Conservation (phyloP, 371 early-diverging fungal species). For the Cokeromyces recurvatus region DNA sequence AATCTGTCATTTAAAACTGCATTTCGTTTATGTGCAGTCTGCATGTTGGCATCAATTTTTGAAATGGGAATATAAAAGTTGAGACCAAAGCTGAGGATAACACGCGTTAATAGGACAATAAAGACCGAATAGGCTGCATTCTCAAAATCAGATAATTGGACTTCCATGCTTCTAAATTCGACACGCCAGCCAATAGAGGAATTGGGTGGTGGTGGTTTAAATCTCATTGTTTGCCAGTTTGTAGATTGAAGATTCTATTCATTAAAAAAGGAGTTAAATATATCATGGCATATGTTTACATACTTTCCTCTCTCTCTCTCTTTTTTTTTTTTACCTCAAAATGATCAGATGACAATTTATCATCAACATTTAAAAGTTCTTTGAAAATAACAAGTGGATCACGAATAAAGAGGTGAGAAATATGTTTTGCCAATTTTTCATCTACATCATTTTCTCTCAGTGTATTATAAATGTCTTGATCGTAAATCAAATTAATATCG, state of each 20-base stretch:
- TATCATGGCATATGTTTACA: too few relatives aligned
- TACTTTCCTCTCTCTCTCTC: neutral
- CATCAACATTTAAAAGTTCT: conserved; percentile 87
- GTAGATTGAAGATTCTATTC: conserved; percentile 94
- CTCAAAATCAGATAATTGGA: conserved; percentile 97
- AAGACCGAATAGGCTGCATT: conserved; percentile 97
- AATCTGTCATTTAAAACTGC: conserved; percentile 82
- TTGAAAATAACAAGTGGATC: conserved; percentile 97
- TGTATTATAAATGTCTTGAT: conserved; percentile 71
- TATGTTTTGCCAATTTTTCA: conserved; percentile 86
- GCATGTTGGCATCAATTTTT: conserved; percentile 96
- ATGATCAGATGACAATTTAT: conserved; percentile 82
- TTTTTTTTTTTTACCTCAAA: conserved; percentile 73
- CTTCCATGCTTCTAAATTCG: conserved; percentile 98
- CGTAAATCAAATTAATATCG: conserved; percentile 85
- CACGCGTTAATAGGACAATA: conserved; percentile 87
- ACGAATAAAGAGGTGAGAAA: conserved; percentile 96
- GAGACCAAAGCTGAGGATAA: conserved; percentile 84
- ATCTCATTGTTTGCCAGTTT: conserved; percentile 99
- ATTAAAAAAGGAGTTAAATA: neutral
- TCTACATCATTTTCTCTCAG: conserved; percentile 80
- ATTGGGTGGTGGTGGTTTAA: conserved; percentile 96
- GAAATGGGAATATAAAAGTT: conserved; percentile 97
- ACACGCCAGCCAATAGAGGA: conserved; percentile 95
- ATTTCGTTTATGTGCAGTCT: conserved; percentile 81